These are phyloP conservation scores for Alternaria sp. DNA, from an alignment of 2,329 filamentous ascomycete genomes.

Conservation along the genomic window DNA sequence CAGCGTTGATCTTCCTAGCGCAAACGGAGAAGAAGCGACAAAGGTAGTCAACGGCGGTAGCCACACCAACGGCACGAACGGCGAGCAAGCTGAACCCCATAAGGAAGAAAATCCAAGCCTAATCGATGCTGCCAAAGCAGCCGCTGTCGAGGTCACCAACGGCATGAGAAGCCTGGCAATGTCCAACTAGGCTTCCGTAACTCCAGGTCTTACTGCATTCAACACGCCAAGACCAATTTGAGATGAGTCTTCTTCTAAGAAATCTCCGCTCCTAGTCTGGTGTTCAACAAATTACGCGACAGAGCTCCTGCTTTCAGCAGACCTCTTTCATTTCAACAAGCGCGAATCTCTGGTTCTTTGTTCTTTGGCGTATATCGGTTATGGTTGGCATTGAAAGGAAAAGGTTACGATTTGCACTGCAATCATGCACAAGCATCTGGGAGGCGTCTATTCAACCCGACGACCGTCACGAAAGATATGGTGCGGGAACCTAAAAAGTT, in stretches of 20 bases:
- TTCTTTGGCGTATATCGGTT: neutral
- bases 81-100: conserved; percentile 21
- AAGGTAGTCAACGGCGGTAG: conserved; percentile 18
- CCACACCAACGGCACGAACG: conserved; percentile 22
- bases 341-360: conserved; percentile 9
- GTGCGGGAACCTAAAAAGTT: conserved; percentile 16
- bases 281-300: conserved; percentile 15
- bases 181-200: conserved; percentile 33
- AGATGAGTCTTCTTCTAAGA: conserved; percentile 9
- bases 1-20: conserved; percentile 17
- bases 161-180: conserved; percentile 38
- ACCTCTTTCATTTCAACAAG: conserved; percentile 33
- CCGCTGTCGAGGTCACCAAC: conserved; percentile 40
- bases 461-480: conserved; percentile 42
- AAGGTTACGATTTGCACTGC: neutral
- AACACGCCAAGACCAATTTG: conserved; percentile 42
- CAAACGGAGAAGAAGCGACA: conserved; percentile 14
- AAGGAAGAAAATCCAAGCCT: conserved; percentile 28
- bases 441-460: conserved; percentile 53
- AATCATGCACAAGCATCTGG: conserved; percentile 34
- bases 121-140: conserved; percentile 39
- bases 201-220: conserved; percentile 41
- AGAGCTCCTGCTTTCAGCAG: conserved; percentile 31
- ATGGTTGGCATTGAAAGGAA: neutral
- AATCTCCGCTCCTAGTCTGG: neutral